These are phyloP conservation scores for Scleromitrula shiraiana DNA, from an alignment of 2,329 filamentous ascomycete genomes.

Conservation along the genomic window DNA sequence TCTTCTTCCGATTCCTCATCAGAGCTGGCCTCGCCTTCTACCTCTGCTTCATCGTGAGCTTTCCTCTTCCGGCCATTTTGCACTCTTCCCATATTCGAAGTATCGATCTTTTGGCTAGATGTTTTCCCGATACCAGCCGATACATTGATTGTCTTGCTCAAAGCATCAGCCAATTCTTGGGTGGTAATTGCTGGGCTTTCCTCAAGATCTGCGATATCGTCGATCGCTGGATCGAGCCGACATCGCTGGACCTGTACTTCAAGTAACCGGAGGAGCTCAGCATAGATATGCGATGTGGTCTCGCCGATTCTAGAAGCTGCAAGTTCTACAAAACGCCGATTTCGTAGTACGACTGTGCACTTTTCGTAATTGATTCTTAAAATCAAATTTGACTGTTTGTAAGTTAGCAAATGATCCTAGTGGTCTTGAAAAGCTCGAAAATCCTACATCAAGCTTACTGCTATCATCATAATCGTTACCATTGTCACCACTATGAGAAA, in stretches of 20 bases:
- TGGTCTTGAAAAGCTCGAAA: conserved; percentile 9
- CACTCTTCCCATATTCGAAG: conserved; percentile 42
- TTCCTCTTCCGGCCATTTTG: conserved; percentile 26
- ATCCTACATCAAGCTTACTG: conserved; percentile 43
- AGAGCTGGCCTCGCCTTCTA: conserved; percentile 18
- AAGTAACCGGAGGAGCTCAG: conserved; percentile 60
- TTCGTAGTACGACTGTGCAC: conserved; percentile 74
- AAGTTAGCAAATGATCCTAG: conserved; percentile 22
- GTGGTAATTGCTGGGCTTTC: conserved; percentile 37
- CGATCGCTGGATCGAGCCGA: conserved; percentile 47
- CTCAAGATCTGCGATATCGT: conserved; percentile 32
- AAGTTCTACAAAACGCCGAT: conserved; percentile 65
- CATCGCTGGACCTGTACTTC: conserved; percentile 63
- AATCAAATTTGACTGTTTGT: conserved; percentile 56
- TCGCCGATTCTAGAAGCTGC: conserved; percentile 63
- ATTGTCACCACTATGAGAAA: conserved; percentile 39
- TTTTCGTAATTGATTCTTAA: conserved; percentile 81
- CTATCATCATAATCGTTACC: conserved; percentile 34
- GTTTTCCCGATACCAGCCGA: conserved; percentile 50
- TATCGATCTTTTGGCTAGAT: conserved; percentile 39
- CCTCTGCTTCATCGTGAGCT: conserved; percentile 20
- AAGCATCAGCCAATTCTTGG: conserved; percentile 46
- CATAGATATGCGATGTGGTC: conserved; percentile 71
- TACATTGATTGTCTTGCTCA: conserved; percentile 46
- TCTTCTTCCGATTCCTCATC: conserved; percentile 21